These are phyloP conservation scores for Lasiosphaeria miniovina DNA, from an alignment of 495 filamentous ascomycete genomes.

Conservation along the genomic window DNA sequence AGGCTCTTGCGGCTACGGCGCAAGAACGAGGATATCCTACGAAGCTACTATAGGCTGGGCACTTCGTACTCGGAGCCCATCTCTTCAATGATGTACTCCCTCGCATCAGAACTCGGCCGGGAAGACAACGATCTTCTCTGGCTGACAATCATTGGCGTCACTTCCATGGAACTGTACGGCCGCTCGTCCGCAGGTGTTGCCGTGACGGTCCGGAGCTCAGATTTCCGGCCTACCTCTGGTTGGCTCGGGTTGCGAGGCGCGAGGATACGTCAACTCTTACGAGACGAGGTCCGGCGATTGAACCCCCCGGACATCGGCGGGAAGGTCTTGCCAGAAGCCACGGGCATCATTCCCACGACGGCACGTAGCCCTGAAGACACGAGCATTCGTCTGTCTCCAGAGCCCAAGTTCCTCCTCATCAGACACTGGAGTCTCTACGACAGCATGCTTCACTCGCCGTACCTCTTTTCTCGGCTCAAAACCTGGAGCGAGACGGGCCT, in stretches of 20 bases:
- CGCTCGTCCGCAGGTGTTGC: conserved; percentile 77
- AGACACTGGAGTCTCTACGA: conserved; percentile 97
- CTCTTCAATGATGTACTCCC: conserved; percentile 86
- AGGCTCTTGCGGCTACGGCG: conserved; percentile 69
- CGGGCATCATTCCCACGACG: conserved; percentile 80
- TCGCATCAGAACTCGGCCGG: conserved; percentile 89
- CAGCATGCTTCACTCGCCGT: conserved; percentile 96
- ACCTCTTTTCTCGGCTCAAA: conserved; percentile 86
- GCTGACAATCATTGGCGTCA: conserved; percentile 89
- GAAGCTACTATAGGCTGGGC: conserved; percentile 78
- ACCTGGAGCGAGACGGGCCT: conserved; percentile 89
- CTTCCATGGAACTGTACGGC: conserved; percentile 87
- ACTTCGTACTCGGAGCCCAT: conserved; percentile 93
- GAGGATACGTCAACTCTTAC: conserved; percentile 75
- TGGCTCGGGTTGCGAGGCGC: conserved; percentile 84
- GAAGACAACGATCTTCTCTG: conserved; percentile 97
- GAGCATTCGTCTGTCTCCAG: conserved; percentile 87
- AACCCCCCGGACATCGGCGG: conserved; percentile 73
- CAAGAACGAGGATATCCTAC: conserved; percentile 70
- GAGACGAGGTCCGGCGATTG: conserved; percentile 91
- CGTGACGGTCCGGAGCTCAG: conserved; percentile 57
- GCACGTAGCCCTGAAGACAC: conserved; percentile 86
- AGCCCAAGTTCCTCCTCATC: conserved; percentile 90
- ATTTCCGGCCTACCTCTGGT: conserved; percentile 55
- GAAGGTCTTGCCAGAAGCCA: conserved; percentile 52